Evolutionary conservation across 306 rosid genomes (phyloP).

Genomic region (Nissolia schottii): DNA sequence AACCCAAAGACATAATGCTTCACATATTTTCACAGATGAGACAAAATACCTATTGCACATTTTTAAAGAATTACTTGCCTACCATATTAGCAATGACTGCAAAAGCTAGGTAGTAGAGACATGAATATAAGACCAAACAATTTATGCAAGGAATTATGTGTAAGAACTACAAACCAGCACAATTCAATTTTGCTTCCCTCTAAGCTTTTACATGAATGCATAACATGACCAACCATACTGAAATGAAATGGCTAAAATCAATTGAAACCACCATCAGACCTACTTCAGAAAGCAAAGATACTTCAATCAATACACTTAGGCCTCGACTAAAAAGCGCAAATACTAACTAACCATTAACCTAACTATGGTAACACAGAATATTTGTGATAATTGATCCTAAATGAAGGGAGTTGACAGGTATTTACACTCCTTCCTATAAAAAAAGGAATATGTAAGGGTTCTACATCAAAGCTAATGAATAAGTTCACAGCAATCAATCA

Average conservation of each 20-base stretch:
- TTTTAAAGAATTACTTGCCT: slow-evolving; percentile 54
- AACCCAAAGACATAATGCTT: background rate
- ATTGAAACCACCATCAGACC: background rate
- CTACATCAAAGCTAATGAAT: slow-evolving; percentile 2
- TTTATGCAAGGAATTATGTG: background rate
- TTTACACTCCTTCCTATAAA: slow-evolving; percentile 60
- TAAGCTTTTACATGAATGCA: too few species aligned
- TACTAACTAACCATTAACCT: slow-evolving; percentile 51
- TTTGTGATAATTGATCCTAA: slow-evolving; percentile 74
- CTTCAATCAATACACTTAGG: background rate
- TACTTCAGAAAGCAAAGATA: slow-evolving; percentile 1
- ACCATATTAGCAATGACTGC: slow-evolving; percentile 48
- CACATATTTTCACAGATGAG: background rate
- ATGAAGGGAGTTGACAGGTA: slow-evolving; percentile 72
- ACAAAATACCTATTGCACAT: slow-evolving; percentile 56
- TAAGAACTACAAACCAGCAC: background rate
- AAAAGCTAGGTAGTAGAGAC: slow-evolving; percentile 19
- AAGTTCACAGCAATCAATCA: slow-evolving; percentile 1
- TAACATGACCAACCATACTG: background rate
- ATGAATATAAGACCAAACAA: background rate
- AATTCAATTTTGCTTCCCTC: slow-evolving; percentile 8
- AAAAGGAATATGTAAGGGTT: background rate
- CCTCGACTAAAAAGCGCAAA: too few species aligned
- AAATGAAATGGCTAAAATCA: slow-evolving; percentile 2
- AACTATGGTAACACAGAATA: slow-evolving; percentile 47